Base-by-base conservation (phyloP, 2,329 filamentous ascomycete genomes). In the Pseudogymnoascus sp. region DNA sequence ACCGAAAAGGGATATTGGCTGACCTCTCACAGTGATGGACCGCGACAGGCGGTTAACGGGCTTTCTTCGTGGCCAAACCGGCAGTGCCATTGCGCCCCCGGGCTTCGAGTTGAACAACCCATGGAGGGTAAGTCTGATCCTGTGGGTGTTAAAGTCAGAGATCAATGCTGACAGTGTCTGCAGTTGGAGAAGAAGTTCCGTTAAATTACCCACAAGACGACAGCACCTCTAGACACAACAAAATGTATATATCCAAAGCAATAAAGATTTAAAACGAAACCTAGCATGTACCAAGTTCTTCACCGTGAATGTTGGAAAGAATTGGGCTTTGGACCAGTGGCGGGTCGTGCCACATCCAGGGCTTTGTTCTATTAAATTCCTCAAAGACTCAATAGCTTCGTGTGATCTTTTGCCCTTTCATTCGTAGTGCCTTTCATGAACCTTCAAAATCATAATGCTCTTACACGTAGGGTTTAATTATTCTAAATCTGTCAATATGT, bases 91-190 rank as follows among this genome's bases (percentile, higher is more conserved):
- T 16, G 75, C 76, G 59, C 76, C 76, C 9, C 46, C 67, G 16
- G 76, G 75, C 61, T 77, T 76, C 66, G 75, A 76, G 65, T 65
- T 77, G 65, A 77, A 73, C 69, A 77, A 76, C 63, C 73, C 73
- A 62, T 77, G 76, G 76, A 76, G 72, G 68, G 76, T 77, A 72
- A 34, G 73, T 70, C 53, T 65, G 40, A 38, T 43, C 9, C 9
- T 16, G n/a, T 16, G 25, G 11, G 7, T 43, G 18, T 34, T 14
- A 12, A 43, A 59, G 0, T 34, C 9, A 16, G 6, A 11, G 11
- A 28, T 34, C 14, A 34, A 46, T 62, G 40, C 25, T 62, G 31
- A 62, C 60, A 62, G 34, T 40, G 21, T 49, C 16, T 46, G 43
- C 21, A 63, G 61, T 6, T 63, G 42, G 61, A 63, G 61, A 63